phyloP scores from a whole-genome alignment of 164 flowering plant species.

The Liriodendron chinense region DNA sequence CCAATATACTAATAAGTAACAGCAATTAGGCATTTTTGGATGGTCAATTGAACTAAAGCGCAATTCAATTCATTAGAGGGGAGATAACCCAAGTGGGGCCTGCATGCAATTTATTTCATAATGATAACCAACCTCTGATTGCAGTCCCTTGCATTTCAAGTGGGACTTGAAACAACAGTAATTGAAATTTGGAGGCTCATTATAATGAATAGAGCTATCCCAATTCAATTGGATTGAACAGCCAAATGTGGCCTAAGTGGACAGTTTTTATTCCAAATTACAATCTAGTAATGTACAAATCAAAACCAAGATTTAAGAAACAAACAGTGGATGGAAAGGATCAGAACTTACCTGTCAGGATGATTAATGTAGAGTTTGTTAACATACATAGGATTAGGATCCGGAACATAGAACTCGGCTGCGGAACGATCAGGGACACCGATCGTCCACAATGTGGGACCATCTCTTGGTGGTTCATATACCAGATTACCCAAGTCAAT shows the following conservation, averaged over 20 bases:
- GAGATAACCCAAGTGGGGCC: too few species aligned
- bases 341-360: constrained; percentile 55
- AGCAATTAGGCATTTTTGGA: too few species aligned
- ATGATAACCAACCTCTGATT: too few species aligned
- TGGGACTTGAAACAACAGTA: too few species aligned
- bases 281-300: background rate
- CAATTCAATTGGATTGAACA: background rate
- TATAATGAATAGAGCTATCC: background rate
- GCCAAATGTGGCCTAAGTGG: background rate
- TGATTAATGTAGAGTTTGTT: constrained; percentile 64
- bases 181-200: too few species aligned
- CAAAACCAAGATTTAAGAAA: background rate
- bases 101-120: too few species aligned
- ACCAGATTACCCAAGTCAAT: constrained; percentile 52
- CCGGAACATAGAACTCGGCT: constrained; percentile 73
- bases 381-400: constrained; percentile 59
- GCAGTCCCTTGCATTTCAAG: too few species aligned
- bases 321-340: background rate
- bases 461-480: constrained; percentile 76
- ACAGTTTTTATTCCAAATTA: background rate
- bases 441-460: constrained; percentile 91
- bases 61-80: too few species aligned
- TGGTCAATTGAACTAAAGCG: too few species aligned
- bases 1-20: too few species aligned
- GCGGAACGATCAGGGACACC: constrained; percentile 89